These are phyloP conservation scores for Lanmaoa pseudosensibilis DNA, from an alignment of 768 basidiomycete genomes.

Conservation along the genomic window DNA sequence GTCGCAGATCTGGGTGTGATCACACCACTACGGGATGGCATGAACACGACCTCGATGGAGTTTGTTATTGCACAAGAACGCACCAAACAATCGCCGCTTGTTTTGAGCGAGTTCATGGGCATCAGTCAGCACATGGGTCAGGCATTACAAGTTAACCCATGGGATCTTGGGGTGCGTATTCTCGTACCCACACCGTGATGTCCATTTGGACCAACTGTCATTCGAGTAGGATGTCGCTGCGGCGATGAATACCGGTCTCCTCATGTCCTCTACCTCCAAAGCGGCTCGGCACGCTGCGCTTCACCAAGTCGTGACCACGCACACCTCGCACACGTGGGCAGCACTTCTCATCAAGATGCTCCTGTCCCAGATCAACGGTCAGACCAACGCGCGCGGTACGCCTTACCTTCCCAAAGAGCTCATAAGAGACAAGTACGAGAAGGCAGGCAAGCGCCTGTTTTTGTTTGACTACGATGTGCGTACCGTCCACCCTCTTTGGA, in stretches of 20 bases:
- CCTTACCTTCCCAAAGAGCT: conserved; percentile 73
- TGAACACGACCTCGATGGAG: conserved; percentile 99
- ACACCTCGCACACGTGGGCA: conserved; percentile 96
- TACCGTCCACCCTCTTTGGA: conserved; percentile 9
- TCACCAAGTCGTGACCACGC: conserved; percentile 83
- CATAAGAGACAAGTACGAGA: conserved; percentile 59
- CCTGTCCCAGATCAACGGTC: conserved; percentile 73
- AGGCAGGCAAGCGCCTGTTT: conserved; percentile 80
- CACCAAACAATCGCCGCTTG: conserved; percentile 81
- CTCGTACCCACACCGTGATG: not conserved
- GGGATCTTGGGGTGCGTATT: conserved; percentile 80
- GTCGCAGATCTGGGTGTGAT: conserved; percentile 95
- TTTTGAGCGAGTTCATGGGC: conserved; percentile 97
- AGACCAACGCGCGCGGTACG: conserved; percentile 79
- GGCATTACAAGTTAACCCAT: conserved; percentile 91
- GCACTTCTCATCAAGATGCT: conserved; percentile 86
- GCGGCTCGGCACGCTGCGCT: conserved; percentile 68
- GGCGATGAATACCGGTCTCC: conserved; percentile 85
- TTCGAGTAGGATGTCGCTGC: conserved; percentile 73
- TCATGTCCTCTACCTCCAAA: conserved; percentile 81
- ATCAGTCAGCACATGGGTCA: conserved; percentile 90
- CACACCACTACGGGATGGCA: conserved; percentile 93
- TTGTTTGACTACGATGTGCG: conserved; percentile 95
- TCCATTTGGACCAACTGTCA: not conserved
- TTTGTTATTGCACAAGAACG: conserved; percentile 92